phyloP scores from a whole-genome alignment of 2,329 filamentous ascomycete species.

The Pezicula carpinea region DNA sequence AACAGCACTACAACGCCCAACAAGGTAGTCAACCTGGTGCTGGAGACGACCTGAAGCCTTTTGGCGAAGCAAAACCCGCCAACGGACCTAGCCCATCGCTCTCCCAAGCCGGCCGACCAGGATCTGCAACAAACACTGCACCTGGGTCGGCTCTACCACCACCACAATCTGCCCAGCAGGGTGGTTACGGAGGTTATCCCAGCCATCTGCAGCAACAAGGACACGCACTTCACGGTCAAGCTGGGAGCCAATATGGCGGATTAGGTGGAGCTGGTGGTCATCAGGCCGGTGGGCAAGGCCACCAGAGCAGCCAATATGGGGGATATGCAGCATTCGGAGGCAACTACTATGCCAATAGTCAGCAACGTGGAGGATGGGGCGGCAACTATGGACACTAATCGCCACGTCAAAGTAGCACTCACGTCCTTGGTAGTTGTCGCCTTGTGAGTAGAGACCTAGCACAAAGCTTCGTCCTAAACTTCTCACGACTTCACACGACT shows the following conservation, averaged over 20 bases:
- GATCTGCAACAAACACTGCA: conserved; percentile 30
- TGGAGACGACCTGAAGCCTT: conserved; percentile 31
- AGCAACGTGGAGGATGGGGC: conserved; percentile 41
- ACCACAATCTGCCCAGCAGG: conserved; percentile 29
- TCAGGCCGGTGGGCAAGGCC: conserved; percentile 36
- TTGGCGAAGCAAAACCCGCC: conserved; percentile 29
- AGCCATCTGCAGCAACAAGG: conserved; percentile 28
- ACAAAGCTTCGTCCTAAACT: conserved; percentile 1
- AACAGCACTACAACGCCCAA: conserved; percentile 25
- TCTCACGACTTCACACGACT: conserved; percentile 15
- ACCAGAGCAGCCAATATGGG: conserved; percentile 36
- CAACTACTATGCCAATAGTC: conserved; percentile 33
- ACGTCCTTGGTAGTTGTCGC: conserved; percentile 23
- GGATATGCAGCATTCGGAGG: conserved; percentile 41
- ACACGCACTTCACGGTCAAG: conserved; percentile 30
- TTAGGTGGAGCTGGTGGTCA: conserved; percentile 46
- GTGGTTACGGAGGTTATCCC: conserved; percentile 30
- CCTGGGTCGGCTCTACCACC: conserved; percentile 27
- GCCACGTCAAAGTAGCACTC: conserved; percentile 17
- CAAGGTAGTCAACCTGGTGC: conserved; percentile 26
- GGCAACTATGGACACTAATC: conserved; percentile 38
- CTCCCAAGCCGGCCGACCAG: conserved; percentile 29
- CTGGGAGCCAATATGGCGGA: conserved; percentile 29
- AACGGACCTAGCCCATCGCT: conserved; percentile 31
- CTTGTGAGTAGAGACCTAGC: conserved; percentile 3